Evolutionary conservation across 1,284 basidiomycete genomes (phyloP).

Genomic region (Farysia itapuensis): DNA sequence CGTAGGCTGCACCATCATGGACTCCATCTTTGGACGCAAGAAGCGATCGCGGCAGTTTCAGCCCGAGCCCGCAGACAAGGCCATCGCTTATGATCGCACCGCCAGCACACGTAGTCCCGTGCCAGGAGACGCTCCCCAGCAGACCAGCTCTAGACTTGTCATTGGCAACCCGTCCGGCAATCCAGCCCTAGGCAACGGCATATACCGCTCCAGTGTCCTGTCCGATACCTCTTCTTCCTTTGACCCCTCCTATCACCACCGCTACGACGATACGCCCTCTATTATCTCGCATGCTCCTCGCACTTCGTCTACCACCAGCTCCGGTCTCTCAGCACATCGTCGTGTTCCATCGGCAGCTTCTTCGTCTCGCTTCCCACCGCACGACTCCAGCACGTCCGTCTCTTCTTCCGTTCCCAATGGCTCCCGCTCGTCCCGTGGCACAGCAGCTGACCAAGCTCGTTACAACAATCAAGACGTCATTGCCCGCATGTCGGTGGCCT

Average conservation of each 20-base stretch:
- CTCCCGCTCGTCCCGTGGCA: constrained; percentile 24
- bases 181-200: constrained; percentile 20
- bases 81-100: constrained; percentile 43
- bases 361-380: constrained; percentile 17
- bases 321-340: constrained; percentile 13
- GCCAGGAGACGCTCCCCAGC: constrained; percentile 12
- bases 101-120: constrained; percentile 27
- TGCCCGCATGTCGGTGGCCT: constrained; percentile 23
- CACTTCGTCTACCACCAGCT: background rate
- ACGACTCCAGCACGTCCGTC: constrained; percentile 28
- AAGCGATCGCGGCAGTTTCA: constrained; percentile 43
- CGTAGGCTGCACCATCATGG: no score
- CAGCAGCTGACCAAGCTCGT: constrained; percentile 3
- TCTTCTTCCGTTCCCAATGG: constrained; percentile 12
- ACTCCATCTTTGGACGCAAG: constrained; percentile 41
- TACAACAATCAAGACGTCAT: constrained; percentile 8
- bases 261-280: constrained; percentile 14
- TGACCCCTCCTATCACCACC: background rate
- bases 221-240: constrained; percentile 1
- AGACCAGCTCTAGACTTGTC: constrained; percentile 19
- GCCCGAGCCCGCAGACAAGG: constrained; percentile 38
- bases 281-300: constrained; percentile 14
- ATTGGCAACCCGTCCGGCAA: constrained; percentile 35
- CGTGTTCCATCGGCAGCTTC: constrained; percentile 19
- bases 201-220: constrained; percentile 30